Conservation (phyloP, 2,329 filamentous ascomycete genomes). For the Pyrenochaeta sp. region DNA sequence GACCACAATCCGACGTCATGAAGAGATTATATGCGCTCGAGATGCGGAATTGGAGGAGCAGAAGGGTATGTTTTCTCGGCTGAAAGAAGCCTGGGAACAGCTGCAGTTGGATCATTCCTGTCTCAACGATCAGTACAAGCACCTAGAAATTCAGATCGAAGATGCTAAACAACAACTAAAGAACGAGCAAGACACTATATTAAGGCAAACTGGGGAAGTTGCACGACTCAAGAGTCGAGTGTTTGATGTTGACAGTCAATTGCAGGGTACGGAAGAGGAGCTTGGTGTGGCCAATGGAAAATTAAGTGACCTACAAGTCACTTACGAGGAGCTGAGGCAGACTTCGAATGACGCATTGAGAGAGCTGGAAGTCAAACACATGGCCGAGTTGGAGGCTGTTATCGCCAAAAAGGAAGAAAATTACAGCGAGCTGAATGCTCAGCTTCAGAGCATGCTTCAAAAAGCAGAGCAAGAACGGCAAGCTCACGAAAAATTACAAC, state of each 20-base stretch:
- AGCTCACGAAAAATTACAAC: slow-evolving; percentile 21
- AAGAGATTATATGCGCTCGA: slow-evolving; percentile 22
- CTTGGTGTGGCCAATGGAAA: slow-evolving; percentile 19
- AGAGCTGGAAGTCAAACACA: slow-evolving; percentile 25
- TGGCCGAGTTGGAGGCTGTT: slow-evolving; percentile 22
- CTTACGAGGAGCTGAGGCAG: slow-evolving; percentile 27
- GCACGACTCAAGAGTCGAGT: slow-evolving; percentile 25
- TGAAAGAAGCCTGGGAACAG: slow-evolving; percentile 15
- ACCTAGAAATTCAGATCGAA: slow-evolving; percentile 39
- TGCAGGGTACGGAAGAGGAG: slow-evolving; percentile 28
- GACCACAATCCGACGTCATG: slow-evolving; percentile 26
- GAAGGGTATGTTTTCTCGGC: slow-evolving; percentile 5
- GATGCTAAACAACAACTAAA: slow-evolving; percentile 34
- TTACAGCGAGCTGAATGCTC: slow-evolving; percentile 19
- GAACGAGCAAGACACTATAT: slow-evolving; percentile 20
- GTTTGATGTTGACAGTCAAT: slow-evolving; percentile 24
- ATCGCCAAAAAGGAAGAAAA: slow-evolving; percentile 21
- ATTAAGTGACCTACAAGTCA: slow-evolving; percentile 26
- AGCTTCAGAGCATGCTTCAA: slow-evolving; percentile 24
- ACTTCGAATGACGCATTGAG: slow-evolving; percentile 26
- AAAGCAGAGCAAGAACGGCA: slow-evolving; percentile 7
- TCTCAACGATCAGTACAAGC: slow-evolving; percentile 36
- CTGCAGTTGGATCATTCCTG: slow-evolving; percentile 15
- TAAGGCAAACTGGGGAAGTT: slow-evolving; percentile 31
- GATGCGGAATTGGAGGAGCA: slow-evolving; percentile 16